Evolutionary conservation across 2,329 filamentous ascomycete species (phyloP).

Genomic region (Dothiorella sarmentorum): DNA sequence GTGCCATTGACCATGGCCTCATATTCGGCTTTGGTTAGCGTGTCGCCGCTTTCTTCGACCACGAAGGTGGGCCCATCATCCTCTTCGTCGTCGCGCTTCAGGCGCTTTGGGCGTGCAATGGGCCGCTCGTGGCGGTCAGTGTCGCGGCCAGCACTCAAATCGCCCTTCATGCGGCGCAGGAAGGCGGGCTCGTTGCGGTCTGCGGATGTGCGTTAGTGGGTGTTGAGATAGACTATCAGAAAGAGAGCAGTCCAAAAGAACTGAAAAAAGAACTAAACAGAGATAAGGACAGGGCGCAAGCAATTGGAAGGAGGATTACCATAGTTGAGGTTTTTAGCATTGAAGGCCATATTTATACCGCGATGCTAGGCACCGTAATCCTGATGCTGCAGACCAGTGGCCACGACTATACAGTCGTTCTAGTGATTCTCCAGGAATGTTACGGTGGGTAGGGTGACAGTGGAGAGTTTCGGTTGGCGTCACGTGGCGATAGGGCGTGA

Average conservation of each 20-base stretch:
- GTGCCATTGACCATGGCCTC: slow-evolving; percentile 38
- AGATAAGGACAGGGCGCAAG: neutral
- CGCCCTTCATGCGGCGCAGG: slow-evolving; percentile 49
- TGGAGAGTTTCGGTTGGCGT: neutral
- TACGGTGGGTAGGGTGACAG: neutral
- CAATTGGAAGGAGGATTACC: slow-evolving; percentile 31
- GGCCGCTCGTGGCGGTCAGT: slow-evolving; percentile 44
- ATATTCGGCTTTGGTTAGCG: slow-evolving; percentile 52
- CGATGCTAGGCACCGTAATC: neutral
- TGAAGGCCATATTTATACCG: slow-evolving; percentile 56
- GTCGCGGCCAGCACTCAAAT: slow-evolving; percentile 48
- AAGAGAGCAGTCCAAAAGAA: neutral
- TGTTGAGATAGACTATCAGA: neutral
- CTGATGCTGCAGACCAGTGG: neutral
- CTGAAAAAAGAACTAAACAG: neutral
- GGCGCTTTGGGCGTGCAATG: slow-evolving; percentile 42
- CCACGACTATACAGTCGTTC: neutral
- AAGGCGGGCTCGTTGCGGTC: slow-evolving; percentile 50
- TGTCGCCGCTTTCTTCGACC: slow-evolving; percentile 67
- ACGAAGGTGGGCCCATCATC: slow-evolving; percentile 75
- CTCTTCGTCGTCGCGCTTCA: slow-evolving; percentile 60
- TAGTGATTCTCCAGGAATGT: neutral
- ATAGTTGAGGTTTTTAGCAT: slow-evolving; percentile 68
- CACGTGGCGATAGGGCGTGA: slow-evolving; percentile 10
- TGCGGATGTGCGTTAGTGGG: slow-evolving; percentile 28